phyloP scores from a whole-genome alignment of 805 yeast genomes.

The Candida berthetii region DNA sequence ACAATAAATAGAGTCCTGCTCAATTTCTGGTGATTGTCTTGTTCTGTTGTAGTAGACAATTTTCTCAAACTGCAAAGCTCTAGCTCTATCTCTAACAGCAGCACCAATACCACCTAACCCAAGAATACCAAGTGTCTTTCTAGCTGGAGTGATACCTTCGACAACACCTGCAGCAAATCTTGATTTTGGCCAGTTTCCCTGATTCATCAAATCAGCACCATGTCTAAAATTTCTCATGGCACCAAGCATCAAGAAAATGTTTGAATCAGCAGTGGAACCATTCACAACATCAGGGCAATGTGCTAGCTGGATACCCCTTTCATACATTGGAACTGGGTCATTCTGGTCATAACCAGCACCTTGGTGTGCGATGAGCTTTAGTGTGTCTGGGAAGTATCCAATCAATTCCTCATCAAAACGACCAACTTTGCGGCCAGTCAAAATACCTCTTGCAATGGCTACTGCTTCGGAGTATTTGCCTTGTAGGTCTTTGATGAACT shows the following conservation, averaged over 20 bases:
- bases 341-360: slow-evolving; percentile 50
- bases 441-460: slow-evolving; percentile 52
- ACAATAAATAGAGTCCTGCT: slow-evolving; percentile 27
- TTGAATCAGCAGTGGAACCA: slow-evolving; percentile 59
- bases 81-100: slow-evolving; percentile 39
- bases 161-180: slow-evolving; percentile 33
- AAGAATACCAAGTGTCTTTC: slow-evolving; percentile 44
- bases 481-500: slow-evolving; percentile 29
- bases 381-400: slow-evolving; percentile 31
- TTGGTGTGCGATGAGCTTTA: slow-evolving; percentile 42
- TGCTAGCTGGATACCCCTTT: slow-evolving; percentile 34
- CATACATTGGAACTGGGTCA: slow-evolving; percentile 33
- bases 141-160: slow-evolving; percentile 35
- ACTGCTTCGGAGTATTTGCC: slow-evolving; percentile 27
- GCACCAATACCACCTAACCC: slow-evolving; percentile 57
- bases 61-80: slow-evolving; percentile 45
- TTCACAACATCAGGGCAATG: slow-evolving; percentile 36
- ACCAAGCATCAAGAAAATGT: slow-evolving; percentile 42
- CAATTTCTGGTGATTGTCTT: slow-evolving; percentile 38
- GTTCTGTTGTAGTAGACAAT: slow-evolving; percentile 46
- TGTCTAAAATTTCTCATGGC: slow-evolving; percentile 43
- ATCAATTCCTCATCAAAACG: slow-evolving; percentile 39
- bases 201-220: slow-evolving; percentile 23
- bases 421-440: slow-evolving; percentile 40
- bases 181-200: slow-evolving; percentile 19